Evolutionary conservation across 192 early-diverging fungal genomes (phyloP).

Genomic region (Rhizoclosmatium sp.): DNA sequence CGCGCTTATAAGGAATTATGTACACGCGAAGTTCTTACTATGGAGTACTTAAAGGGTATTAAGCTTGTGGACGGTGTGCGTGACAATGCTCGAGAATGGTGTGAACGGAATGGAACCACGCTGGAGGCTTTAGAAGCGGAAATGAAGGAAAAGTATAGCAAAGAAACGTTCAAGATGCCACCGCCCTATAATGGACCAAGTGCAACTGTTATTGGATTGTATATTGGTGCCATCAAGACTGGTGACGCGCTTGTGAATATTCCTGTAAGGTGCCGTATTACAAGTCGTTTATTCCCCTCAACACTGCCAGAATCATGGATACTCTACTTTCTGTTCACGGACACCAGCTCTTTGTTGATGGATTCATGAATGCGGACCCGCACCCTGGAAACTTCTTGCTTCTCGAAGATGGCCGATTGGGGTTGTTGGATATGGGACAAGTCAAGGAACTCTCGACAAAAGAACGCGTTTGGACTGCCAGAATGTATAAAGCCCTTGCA

Average conservation of each 20-base stretch:
- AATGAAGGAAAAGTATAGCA: conserved; percentile 14
- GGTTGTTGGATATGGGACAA: conserved; percentile 48
- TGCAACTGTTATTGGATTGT: conserved; percentile 23
- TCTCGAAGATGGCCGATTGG: conserved; percentile 40
- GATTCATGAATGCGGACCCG: conserved; percentile 45
- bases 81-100: conserved; percentile 22
- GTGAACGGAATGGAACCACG: conserved; percentile 30
- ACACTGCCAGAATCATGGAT: conserved; percentile 35
- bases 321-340: conserved; percentile 42
- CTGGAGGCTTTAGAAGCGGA: conserved; percentile 25
- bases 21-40: conserved; percentile 37
- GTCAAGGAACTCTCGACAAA: conserved; percentile 33
- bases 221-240: background rate
- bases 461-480: conserved; percentile 27
- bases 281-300: conserved; percentile 33
- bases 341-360: conserved; percentile 45
- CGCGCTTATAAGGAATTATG: conserved; percentile 26
- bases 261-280: conserved; percentile 3
- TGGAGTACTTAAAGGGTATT: conserved; percentile 40
- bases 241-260: conserved; percentile 16
- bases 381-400: conserved; percentile 51
- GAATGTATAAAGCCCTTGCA: conserved; percentile 34
- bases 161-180: conserved; percentile 19
- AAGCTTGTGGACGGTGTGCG: conserved; percentile 43
- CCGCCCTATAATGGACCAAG: conserved; percentile 30